A percentile compares a stretch with the other conserved stretches of the same genome.
Evolutionary conservation across 2,329 filamentous ascomycete species (phyloP).

Genomic region (Trichoderma guizhouense): DNA sequence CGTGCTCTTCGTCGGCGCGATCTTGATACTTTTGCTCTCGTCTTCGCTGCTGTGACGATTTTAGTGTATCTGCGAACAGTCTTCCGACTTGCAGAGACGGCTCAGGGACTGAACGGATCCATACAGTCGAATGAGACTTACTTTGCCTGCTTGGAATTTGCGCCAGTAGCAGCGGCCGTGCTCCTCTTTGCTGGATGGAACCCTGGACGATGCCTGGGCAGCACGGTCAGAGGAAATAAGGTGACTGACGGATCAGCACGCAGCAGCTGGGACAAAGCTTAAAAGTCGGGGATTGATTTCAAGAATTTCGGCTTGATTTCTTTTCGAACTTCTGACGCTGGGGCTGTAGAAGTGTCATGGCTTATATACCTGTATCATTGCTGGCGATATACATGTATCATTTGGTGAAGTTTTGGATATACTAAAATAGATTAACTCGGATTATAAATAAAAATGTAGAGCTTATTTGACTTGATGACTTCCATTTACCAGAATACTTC

Average conservation of each 20-base stretch:
- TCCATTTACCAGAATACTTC: not conserved
- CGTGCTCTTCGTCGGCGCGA: constrained; percentile 27
- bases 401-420: not conserved
- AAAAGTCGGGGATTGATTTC: not conserved
- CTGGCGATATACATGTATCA: not conserved
- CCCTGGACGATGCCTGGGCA: constrained; percentile 30
- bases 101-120: constrained; percentile 44
- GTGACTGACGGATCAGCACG: not conserved
- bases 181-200: constrained; percentile 39
- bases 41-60: constrained; percentile 43
- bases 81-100: constrained; percentile 54
- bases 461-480: not conserved
- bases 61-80: constrained; percentile 51
- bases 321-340: not conserved
- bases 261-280: not conserved
- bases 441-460: not conserved
- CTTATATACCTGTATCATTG: not conserved
- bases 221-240: constrained; percentile 20
- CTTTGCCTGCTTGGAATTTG: constrained; percentile 54
- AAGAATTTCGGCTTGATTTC: not conserved
- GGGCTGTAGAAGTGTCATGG: not conserved
- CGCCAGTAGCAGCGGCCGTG: constrained; percentile 49
- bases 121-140: constrained; percentile 49
- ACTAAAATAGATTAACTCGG: not conserved
- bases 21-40: constrained; percentile 39